Evolutionary conservation across 176 grass and related monocot species (phyloP).

Genomic region (Ananas comosus): DNA sequence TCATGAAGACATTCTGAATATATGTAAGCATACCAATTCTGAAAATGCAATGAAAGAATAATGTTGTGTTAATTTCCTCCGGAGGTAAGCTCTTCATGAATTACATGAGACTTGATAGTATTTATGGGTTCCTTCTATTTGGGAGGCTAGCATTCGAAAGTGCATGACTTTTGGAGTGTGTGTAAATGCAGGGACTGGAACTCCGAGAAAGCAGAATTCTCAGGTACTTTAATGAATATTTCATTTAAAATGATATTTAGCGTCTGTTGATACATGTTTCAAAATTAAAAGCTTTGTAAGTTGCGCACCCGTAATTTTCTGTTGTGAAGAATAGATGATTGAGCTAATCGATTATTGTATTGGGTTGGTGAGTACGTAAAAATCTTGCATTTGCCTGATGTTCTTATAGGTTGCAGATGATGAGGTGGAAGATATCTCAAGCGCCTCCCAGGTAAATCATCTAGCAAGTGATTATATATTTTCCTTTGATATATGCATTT

Average conservation of each 20-base stretch:
- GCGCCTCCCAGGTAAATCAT: slow-evolving; percentile 34
- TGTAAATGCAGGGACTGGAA: slow-evolving; percentile 34
- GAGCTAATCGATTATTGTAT: background rate
- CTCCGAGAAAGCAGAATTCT: slow-evolving; percentile 29
- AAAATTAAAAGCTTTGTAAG: too few relatives aligned
- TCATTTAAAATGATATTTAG: slow-evolving; percentile 1
- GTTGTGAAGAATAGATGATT: background rate
- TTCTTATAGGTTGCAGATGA: slow-evolving; percentile 33
- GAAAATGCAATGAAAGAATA: background rate
- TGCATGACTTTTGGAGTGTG: slow-evolving; percentile 15
- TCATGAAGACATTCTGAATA: background rate
- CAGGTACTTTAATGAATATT: slow-evolving; percentile 33
- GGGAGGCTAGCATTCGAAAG: slow-evolving; percentile 2
- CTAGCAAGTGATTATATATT: background rate
- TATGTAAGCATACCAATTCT: background rate
- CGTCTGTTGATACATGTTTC: background rate
- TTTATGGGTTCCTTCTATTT: too few relatives aligned
- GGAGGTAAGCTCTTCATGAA: background rate
- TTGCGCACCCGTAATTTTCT: too few relatives aligned
- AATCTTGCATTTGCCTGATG: slow-evolving; percentile 4
- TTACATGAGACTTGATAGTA: background rate
- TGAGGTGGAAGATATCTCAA: slow-evolving; percentile 43
- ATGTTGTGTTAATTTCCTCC: background rate
- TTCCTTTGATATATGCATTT: background rate
- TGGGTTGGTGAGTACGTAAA: slow-evolving; percentile 1